Evolutionary conservation across 73 alveolate genomes (phyloP).

Genomic region (Breviolum minutum): DNA sequence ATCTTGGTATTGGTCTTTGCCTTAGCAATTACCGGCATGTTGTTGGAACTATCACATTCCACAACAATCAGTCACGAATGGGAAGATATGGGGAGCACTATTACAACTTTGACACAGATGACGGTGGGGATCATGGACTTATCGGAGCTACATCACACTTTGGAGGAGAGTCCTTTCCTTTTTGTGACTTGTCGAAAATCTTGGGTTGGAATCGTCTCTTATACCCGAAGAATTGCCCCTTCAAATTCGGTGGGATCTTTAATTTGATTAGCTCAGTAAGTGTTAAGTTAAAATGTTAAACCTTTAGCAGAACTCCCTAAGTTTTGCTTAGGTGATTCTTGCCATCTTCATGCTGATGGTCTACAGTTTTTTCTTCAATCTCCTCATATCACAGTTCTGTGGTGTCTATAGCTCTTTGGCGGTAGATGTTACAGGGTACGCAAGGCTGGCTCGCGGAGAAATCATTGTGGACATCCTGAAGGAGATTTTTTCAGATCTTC

Average conservation of each 20-base stretch:
- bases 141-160: not conserved
- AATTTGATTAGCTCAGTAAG: too few relatives aligned
- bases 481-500: too few relatives aligned
- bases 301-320: too few relatives aligned
- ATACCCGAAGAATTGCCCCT: too few relatives aligned
- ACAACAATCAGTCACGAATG: not conserved
- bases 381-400: constrained; percentile 44
- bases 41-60: not conserved
- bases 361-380: constrained; percentile 35
- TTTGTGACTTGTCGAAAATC: not conserved
- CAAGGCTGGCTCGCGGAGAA: constrained; percentile 49
- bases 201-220: too few relatives aligned
- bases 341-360: not conserved
- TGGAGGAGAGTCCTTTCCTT: constrained; percentile 2
- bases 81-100: not conserved
- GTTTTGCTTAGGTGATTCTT: not conserved
- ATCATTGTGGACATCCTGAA: constrained; percentile 47
- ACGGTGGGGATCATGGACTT: not conserved
- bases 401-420: constrained; percentile 31
- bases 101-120: not conserved
- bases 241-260: too few relatives aligned
- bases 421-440: constrained; percentile 16
- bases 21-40: constrained; percentile 18
- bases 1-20: not conserved
- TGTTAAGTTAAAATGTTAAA: too few relatives aligned